Evolutionary conservation across 768 basidiomycete species (phyloP), one percentile per base, ranked within the genome.

Genomic region (Neoboletus magnificus): DNA sequence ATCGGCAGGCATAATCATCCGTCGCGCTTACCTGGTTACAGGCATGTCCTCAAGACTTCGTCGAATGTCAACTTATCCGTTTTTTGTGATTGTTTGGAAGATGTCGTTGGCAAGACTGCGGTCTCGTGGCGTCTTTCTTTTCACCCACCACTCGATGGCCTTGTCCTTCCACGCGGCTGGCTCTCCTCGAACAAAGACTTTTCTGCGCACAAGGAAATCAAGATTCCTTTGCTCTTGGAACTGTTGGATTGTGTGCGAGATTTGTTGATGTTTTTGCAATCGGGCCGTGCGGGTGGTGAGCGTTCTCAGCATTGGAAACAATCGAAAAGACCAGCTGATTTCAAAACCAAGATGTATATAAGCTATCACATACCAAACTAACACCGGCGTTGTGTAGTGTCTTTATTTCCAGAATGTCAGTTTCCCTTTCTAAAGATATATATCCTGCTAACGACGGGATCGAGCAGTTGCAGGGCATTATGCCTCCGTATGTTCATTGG

Each of bases 161-260:
- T 82, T 27, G 77, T 78, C 5, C 72, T 87, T 33, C 85, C 85
- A 0, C 76, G 76, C 2, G 78, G 75, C 49, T 87, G 84, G 83
- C 61, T 84, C 20, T 29, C 29, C 10, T 33, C 39, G 27, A 42
- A 61, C 43, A 55, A 56, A 16, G 60, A 57, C 52, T 59, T 62
- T 49, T 66, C 27, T 9, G 18, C 1, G 0, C 45, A 59, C 39
- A 62, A 62, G 56, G 54, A 57, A 5, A 33, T 55, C 37, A n/a
- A 8, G n/a, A 39, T 55, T 39, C 18, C 30, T 16, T n/a, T 61
- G 13, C 16, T 64, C 3, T 0, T 41, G 5, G 16, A 46, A 0
- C 54, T 74, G 4, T 53, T 67, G 15, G 32, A 48, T 3, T 49
- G 25, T 16, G 54, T 76, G 35, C 58, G 29, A n/a, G 32, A 47